Percentiles rank a stretch among this genome's conserved stretches.
phyloP scores from a whole-genome alignment of 805 yeast species.

The Blastobotrys peoriensis region DNA sequence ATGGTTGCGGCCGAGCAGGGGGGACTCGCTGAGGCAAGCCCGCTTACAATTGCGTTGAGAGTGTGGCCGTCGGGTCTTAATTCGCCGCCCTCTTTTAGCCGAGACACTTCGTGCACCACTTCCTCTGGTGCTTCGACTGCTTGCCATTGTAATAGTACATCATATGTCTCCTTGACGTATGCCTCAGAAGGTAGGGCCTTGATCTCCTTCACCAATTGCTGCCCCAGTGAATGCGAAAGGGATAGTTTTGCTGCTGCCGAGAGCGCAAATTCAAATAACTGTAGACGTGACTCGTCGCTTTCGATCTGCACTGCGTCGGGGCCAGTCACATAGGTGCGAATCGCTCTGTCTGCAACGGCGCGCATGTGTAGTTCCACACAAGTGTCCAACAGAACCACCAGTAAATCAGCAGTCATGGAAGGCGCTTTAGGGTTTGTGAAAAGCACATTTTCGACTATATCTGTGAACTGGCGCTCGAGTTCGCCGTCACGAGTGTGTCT shows the following conservation, averaged over 20 bases:
- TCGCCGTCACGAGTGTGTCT: no score
- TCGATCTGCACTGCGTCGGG: constrained; percentile 6
- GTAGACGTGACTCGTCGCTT: constrained; percentile 15
- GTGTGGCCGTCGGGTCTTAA: constrained; percentile 23
- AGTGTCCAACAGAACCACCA: not conserved
- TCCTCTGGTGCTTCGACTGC: no score
- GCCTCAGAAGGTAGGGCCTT: constrained; percentile 2
- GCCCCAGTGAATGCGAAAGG: constrained; percentile 5
- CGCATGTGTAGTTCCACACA: not conserved
- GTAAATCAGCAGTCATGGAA: not conserved
- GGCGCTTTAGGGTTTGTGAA: not conserved
- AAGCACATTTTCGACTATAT: not conserved
- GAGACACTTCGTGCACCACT: no score
- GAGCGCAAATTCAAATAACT: constrained; percentile 25
- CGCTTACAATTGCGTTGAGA: constrained; percentile 21
- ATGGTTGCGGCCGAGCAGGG: no score
- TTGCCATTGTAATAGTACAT: constrained; percentile 31
- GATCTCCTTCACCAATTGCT: constrained; percentile 4
- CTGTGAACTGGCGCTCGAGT: no score
- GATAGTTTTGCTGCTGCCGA: constrained; percentile 24
- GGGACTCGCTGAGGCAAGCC: constrained; percentile 23
- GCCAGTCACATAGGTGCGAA: not conserved
- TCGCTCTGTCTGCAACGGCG: not conserved
- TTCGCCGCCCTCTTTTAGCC: constrained; percentile 9
- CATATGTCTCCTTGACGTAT: constrained; percentile 31